These are phyloP conservation scores for Trifolium subterraneum DNA, from an alignment of 306 rosid genomes.

Conservation along the genomic window DNA sequence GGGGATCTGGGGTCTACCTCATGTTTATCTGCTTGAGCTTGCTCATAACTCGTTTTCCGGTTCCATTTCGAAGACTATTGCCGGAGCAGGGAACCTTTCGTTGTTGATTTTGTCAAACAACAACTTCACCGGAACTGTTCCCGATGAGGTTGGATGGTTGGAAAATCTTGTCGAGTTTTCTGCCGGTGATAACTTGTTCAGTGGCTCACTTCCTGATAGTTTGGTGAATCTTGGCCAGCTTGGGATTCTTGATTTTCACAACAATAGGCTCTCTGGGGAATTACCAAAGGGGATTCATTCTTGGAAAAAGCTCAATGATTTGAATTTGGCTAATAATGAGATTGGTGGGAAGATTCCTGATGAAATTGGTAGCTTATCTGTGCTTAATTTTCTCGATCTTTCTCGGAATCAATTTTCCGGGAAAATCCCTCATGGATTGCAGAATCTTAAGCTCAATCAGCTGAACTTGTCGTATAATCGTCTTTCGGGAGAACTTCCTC, in stretches of 20 bases:
- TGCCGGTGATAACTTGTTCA: slow-evolving; percentile 56
- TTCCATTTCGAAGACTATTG: slow-evolving; percentile 63
- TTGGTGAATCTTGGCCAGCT: slow-evolving; percentile 69
- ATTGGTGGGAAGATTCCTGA: slow-evolving; percentile 71
- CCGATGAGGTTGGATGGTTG: slow-evolving; percentile 81
- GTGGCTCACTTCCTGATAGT: slow-evolving; percentile 64
- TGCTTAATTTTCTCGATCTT: slow-evolving; percentile 85
- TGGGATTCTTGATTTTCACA: slow-evolving; percentile 71
- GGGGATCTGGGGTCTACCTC: slow-evolving; percentile 82
- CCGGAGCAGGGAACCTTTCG: slow-evolving; percentile 69
- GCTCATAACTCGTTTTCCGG: slow-evolving; percentile 73
- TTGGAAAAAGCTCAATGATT: slow-evolving; percentile 72
- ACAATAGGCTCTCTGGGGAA: slow-evolving; percentile 71
- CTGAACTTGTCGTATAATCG: slow-evolving; percentile 71
- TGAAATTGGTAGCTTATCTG: slow-evolving; percentile 65
- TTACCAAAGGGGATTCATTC: slow-evolving; percentile 54
- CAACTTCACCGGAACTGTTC: slow-evolving; percentile 70
- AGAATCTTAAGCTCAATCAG: slow-evolving; percentile 73
- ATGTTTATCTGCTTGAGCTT: slow-evolving; percentile 70
- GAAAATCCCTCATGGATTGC: slow-evolving; percentile 65
- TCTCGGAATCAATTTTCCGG: slow-evolving; percentile 74
- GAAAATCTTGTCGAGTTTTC: slow-evolving; percentile 65
- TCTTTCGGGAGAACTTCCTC: slow-evolving; percentile 79
- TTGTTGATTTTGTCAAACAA: slow-evolving; percentile 64
- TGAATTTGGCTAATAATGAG: slow-evolving; percentile 72